Base-by-base conservation (phyloP, 1,284 basidiomycete species). In the Ustilago shanxiensis region DNA sequence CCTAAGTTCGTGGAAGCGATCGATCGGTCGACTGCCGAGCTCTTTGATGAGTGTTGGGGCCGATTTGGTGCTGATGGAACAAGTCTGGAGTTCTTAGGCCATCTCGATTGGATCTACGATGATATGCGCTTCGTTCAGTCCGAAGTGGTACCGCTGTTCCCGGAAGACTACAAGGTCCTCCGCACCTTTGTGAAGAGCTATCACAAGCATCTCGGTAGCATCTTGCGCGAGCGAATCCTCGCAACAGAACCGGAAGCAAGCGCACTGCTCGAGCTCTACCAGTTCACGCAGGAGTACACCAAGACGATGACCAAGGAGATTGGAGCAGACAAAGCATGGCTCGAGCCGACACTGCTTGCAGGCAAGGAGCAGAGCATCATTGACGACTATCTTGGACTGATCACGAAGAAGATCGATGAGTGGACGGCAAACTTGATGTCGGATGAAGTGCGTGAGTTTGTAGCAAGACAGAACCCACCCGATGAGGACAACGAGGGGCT, bases 371-470 rank as follows among this genome's bases (percentile, higher is more conserved):
- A 98, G 85, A 89, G 89, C 49, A 91, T 99, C 63, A 95, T 99
- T 79, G 96, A 99, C 83, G 95, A 98, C 86, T 99, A 99, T 87
- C 91, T 98, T 58, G 91, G 91, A 76, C 89, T 98, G 73, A 96
- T 99, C 87, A 91, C 96, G 85, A 91, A 90, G 87, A 98, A 98
- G 87, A 92, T 99, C 68, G 95, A 98, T 87, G 95, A 99, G 87
- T 99, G 97, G 97, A 93, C 93, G 1, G 88, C 90, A 60, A 99
- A 97, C 86, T 89, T 98, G 63, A 96, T 98, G 92, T 92, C 91
- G 84, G 93, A 93, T 33, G 97, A 99, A 86, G 89, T 93, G 45
- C 89, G 90, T 28, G 93, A 94, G 67, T 99, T 99, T 87, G 90
- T 90, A 10, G 89, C 91, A 58, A 90, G 97, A 28, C 90, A 91